Evolutionary conservation across 345 rosid species (phyloP).

Genomic region (Salix udensis): DNA sequence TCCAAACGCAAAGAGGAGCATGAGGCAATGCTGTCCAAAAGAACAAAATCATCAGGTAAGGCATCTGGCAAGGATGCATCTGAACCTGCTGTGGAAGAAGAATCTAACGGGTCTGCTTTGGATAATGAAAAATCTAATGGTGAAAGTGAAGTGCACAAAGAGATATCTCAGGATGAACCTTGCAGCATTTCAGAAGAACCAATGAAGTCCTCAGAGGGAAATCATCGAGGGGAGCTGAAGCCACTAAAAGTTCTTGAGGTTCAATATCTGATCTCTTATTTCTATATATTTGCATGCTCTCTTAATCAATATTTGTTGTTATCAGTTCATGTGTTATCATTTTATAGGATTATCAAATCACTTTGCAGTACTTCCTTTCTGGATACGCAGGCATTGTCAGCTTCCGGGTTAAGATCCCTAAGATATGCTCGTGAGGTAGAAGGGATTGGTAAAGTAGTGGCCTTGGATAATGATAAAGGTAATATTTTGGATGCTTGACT

Average conservation of each 20-base stretch:
- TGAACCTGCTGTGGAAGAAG: conserved; percentile 34
- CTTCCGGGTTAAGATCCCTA: conserved; percentile 90
- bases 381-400: conserved; percentile 73
- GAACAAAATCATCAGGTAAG: conserved; percentile 40
- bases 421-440: conserved; percentile 94
- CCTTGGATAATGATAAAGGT: conserved; percentile 96
- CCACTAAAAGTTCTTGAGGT: conserved; percentile 95
- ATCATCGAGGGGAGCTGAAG: conserved; percentile 56
- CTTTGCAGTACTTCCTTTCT: conserved; percentile 10
- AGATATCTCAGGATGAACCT: conserved; percentile 39
- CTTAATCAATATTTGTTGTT: neutral
- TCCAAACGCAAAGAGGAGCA: conserved; percentile 69
- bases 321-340: neutral
- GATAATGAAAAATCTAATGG: conserved; percentile 39
- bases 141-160: conserved; percentile 37
- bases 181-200: conserved; percentile 41
- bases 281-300: neutral
- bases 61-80: conserved; percentile 35
- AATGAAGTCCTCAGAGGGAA: conserved; percentile 37
- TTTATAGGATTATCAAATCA: neutral
- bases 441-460: conserved; percentile 89
- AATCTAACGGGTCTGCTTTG: conserved; percentile 24
- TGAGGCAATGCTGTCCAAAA: conserved; percentile 50
- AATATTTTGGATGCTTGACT: neutral
- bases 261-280: conserved; percentile 15